Evolutionary conservation across 441 rosid genomes (phyloP).

Genomic region (Corymbia citriodora): DNA sequence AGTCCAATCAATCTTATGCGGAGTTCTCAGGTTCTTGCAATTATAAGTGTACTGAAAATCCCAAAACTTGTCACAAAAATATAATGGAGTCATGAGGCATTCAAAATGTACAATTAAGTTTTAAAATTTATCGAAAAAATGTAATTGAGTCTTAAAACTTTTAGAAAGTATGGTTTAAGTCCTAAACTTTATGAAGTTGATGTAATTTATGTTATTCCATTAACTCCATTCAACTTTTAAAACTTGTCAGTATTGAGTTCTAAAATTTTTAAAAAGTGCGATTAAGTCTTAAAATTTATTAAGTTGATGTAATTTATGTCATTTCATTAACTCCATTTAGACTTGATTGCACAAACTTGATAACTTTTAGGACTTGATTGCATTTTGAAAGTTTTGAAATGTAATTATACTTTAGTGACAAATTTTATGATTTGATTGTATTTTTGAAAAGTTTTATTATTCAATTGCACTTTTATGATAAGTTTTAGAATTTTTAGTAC

Average conservation of each 20-base stretch:
- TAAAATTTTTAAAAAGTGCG: accelerated
- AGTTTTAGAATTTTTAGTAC: too few species aligned
- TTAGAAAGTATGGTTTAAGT: too few species aligned
- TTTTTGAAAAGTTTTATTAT: too few species aligned
- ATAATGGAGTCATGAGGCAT: accelerated
- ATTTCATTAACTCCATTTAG: accelerated
- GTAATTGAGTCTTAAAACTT: accelerated
- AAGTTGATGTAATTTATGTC: accelerated
- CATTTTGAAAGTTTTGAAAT: too few species aligned
- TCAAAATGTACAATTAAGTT: too few species aligned
- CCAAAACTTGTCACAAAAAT: accelerated
- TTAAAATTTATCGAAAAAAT: accelerated
- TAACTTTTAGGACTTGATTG: accelerated
- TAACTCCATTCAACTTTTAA: too few species aligned
- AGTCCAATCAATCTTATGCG: not conserved
- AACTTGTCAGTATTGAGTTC: accelerated
- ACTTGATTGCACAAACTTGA: too few species aligned
- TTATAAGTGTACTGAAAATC: accelerated
- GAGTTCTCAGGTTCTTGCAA: not conserved
- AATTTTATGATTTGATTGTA: too few species aligned
- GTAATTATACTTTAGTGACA: accelerated
- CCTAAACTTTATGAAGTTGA: too few species aligned
- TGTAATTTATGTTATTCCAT: too few species aligned
- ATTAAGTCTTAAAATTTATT: too few species aligned
- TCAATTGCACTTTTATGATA: too few species aligned